phyloP scores from a whole-genome alignment of 2,329 filamentous ascomycete species.

The Fusarium succisae region DNA sequence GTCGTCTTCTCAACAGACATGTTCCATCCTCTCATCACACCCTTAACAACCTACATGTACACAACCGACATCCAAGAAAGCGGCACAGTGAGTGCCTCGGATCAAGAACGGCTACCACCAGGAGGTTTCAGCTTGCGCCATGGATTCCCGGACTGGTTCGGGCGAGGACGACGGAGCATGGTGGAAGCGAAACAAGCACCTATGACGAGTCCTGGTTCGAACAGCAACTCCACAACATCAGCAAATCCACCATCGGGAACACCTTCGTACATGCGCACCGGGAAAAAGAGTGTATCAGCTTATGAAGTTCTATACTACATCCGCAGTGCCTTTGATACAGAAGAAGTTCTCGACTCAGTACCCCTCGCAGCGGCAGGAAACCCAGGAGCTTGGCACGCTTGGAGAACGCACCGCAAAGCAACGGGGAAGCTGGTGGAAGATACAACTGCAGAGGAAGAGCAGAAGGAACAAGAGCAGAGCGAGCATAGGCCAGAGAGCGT shows the following conservation, averaged over 20 bases:
- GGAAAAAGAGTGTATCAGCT: constrained; percentile 60
- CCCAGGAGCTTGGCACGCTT: constrained; percentile 92
- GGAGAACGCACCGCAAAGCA: constrained; percentile 73
- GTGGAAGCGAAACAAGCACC: constrained; percentile 53
- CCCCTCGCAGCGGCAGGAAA: constrained; percentile 87
- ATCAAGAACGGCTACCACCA: constrained; percentile 84
- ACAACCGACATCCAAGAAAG: constrained; percentile 79
- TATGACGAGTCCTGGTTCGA: constrained; percentile 33
- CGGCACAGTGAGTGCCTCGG: constrained; percentile 83
- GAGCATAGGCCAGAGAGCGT: constrained; percentile 14
- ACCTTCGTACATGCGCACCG: constrained; percentile 54
- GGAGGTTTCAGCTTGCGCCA: constrained; percentile 91
- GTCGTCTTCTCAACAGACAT: constrained; percentile 92
- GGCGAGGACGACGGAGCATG: constrained; percentile 60
- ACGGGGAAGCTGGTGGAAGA: constrained; percentile 42
- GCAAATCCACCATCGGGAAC: constrained; percentile 40
- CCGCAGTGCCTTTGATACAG: constrained; percentile 81
- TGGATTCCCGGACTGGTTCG: constrained; percentile 92
- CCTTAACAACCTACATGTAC: constrained; percentile 94
- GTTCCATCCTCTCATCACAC: constrained; percentile 93
- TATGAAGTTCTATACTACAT: constrained; percentile 83
- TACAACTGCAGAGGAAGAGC: background rate
- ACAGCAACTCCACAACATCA: constrained; percentile 45
- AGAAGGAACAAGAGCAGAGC: background rate
- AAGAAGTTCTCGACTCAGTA: constrained; percentile 78